phyloP scores from a whole-genome alignment of 1,139 yeast genomes.

The Debaryomyces sp. region DNA sequence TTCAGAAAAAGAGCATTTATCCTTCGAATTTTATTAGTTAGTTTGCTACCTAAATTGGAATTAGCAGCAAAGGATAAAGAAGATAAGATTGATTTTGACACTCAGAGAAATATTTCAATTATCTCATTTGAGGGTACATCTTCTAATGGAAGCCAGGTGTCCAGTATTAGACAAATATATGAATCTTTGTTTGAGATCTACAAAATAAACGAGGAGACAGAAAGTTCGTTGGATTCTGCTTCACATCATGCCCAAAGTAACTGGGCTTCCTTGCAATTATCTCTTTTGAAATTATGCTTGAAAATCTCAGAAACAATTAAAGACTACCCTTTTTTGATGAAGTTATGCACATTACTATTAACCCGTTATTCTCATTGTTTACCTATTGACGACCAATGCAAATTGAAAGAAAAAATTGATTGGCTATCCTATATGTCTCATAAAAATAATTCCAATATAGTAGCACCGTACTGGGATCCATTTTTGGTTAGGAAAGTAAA shows the following conservation, averaged over 20 bases:
- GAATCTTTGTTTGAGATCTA: slow-evolving; percentile 45
- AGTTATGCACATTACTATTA: slow-evolving; percentile 54
- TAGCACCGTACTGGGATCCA: slow-evolving; percentile 69
- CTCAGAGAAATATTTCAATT: slow-evolving; percentile 3
- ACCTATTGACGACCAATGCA: slow-evolving; percentile 40
- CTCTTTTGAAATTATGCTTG: slow-evolving; percentile 58
- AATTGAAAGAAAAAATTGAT: slow-evolving; percentile 30
- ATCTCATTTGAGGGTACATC: neutral
- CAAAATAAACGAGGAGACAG: slow-evolving; percentile 38
- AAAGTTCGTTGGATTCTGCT: slow-evolving; percentile 26
- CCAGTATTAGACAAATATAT: slow-evolving; percentile 35
- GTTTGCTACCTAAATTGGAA: slow-evolving; percentile 49
- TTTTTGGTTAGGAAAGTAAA: slow-evolving; percentile 58
- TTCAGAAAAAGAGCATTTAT: slow-evolving; percentile 71
- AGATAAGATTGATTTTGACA: slow-evolving; percentile 10
- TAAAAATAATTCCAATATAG: slow-evolving; percentile 19
- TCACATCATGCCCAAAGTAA: slow-evolving; percentile 23
- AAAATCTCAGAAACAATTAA: slow-evolving; percentile 52
- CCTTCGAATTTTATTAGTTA: slow-evolving; percentile 59
- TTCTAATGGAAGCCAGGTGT: slow-evolving; percentile 8
- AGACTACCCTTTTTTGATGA: slow-evolving; percentile 50
- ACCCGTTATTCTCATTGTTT: slow-evolving; percentile 56
- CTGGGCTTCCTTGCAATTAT: slow-evolving; percentile 65
- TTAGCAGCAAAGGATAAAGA: slow-evolving; percentile 7
- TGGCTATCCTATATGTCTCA: slow-evolving; percentile 21